phyloP scores from a whole-genome alignment of 169 alveolate species.

The Cryptosporidium andersoni region DNA sequence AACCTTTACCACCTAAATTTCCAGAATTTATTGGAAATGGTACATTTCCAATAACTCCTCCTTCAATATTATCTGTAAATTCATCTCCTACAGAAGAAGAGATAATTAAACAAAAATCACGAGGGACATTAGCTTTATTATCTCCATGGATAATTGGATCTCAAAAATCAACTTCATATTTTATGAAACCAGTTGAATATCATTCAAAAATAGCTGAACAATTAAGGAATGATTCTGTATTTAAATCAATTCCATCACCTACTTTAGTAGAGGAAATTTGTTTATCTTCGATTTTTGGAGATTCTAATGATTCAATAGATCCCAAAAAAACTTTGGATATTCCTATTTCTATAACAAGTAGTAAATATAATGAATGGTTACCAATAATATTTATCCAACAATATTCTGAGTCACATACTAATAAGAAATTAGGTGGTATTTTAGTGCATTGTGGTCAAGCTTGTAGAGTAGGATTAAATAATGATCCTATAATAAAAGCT shows the following conservation, averaged over 20 bases:
- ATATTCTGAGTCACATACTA: conserved; percentile 20
- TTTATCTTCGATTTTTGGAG: conserved; percentile 23
- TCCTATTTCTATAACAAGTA: conserved; percentile 9
- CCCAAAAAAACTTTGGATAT: not conserved
- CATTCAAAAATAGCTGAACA: conserved; percentile 29
- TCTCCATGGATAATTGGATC: conserved; percentile 24
- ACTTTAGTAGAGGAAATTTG: conserved; percentile 54
- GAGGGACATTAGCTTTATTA: conserved; percentile 34
- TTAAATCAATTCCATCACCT: conserved; percentile 70
- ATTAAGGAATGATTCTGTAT: conserved; percentile 47
- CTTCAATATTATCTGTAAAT: conserved; percentile 14
- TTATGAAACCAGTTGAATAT: conserved; percentile 36
- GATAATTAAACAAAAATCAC: conserved; percentile 3
- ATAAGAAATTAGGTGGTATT: conserved; percentile 13
- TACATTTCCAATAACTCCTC: conserved; percentile 66
- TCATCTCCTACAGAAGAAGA: conserved; percentile 15
- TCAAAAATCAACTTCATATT: conserved; percentile 36
- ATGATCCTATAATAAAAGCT: conserved; percentile 56
- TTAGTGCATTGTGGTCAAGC: conserved; percentile 59
- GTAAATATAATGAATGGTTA: conserved; percentile 69
- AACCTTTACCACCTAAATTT: conserved; percentile 59
- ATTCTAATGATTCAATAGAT: conserved; percentile 2
- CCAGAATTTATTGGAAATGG: conserved; percentile 43
- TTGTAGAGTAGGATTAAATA: conserved; percentile 58
- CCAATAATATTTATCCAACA: conserved; percentile 60